Evolutionary conservation across 176 grass and related monocot genomes (phyloP), one percentile per base, ranked within the genome.

Genomic region (Alopecurus myosuroides): DNA sequence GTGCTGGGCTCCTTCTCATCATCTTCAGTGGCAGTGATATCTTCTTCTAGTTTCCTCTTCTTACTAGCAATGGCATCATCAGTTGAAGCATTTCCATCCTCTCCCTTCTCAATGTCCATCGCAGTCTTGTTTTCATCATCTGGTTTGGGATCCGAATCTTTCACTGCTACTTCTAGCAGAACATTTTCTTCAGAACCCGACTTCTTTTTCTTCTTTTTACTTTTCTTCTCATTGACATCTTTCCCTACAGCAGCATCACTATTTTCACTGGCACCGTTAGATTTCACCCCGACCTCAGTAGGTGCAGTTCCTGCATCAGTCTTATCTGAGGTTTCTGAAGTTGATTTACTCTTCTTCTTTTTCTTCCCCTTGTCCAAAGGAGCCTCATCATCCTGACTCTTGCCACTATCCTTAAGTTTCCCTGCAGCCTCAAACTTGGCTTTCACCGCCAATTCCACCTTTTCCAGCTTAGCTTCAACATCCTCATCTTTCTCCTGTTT

Each of bases 41-140:
- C 78, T 82, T 89, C 86, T 81, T 94, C 79, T 2, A 85, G 67
- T 49, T 97, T 97, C 70, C 88, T 66, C 36, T 91, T 91, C 81
- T 94, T 97, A 70, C 70, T 64, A 71, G 66, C 61, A 85, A 85
- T 74, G 55, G 31, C 68, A 85, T 85, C 73, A 52, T 85, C 83
- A 80, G 48, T 35, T 34, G 91, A 79, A 29, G 64, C n/a, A 31
- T 31, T 87, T 23, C 37, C 74, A 83, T 88, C 80, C 22, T 88
- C 78, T 80, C 45, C 74, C 26, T 91, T 57, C 28, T 75, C 53
- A n/a, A 62, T 29, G 26, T 84, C 61, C 76, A 82, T 88, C 41
- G 18, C 92, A 89, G 42, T 84, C 41, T 80, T 89, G 70, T 81
- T 87, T 34, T 41, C 46, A 74, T 39, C 68, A 74, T 81, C 85